These are phyloP conservation scores for Steccherinum ochraceum DNA, from an alignment of 768 basidiomycete genomes.

Conservation along the genomic window DNA sequence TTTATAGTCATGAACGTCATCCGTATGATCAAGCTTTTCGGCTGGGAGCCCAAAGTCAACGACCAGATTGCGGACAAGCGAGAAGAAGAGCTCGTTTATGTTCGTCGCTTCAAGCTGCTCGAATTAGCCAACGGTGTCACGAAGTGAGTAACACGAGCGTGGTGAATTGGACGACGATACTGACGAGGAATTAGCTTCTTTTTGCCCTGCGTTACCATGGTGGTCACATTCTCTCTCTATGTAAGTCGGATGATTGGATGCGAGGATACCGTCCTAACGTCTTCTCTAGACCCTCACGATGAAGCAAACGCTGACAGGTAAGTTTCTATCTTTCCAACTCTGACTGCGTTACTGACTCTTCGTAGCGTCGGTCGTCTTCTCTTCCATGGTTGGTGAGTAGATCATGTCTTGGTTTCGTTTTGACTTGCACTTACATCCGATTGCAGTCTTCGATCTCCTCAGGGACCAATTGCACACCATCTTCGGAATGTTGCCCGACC, in stretches of 20 bases:
- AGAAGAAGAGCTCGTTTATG: slow-evolving; percentile 49
- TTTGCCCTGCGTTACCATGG: slow-evolving; percentile 58
- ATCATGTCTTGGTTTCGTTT: too few relatives aligned
- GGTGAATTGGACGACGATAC: background rate
- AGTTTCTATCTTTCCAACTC: too few relatives aligned
- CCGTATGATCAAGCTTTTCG: slow-evolving; percentile 40
- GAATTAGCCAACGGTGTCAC: slow-evolving; percentile 36
- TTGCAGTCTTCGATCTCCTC: slow-evolving; percentile 13
- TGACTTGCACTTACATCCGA: too few relatives aligned
- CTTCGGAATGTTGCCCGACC: slow-evolving; percentile 16
- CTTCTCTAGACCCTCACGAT: slow-evolving; percentile 32
- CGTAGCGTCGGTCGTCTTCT: slow-evolving; percentile 9
- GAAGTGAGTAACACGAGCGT: slow-evolving; percentile 27
- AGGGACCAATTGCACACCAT: slow-evolving; percentile 16
- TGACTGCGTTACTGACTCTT: background rate
- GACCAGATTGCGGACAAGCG: slow-evolving; percentile 48
- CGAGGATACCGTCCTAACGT: too few relatives aligned
- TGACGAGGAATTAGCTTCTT: slow-evolving; percentile 43
- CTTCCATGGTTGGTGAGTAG: slow-evolving; percentile 9
- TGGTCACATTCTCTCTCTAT: slow-evolving; percentile 55
- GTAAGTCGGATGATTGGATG: too few relatives aligned
- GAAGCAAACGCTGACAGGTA: slow-evolving; percentile 26
- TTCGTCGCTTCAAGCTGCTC: slow-evolving; percentile 47
- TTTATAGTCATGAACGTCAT: slow-evolving; percentile 19
- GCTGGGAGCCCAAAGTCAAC: slow-evolving; percentile 39